Conservation (phyloP, 2,329 filamentous ascomycete species). For the Venturia pyrina region DNA sequence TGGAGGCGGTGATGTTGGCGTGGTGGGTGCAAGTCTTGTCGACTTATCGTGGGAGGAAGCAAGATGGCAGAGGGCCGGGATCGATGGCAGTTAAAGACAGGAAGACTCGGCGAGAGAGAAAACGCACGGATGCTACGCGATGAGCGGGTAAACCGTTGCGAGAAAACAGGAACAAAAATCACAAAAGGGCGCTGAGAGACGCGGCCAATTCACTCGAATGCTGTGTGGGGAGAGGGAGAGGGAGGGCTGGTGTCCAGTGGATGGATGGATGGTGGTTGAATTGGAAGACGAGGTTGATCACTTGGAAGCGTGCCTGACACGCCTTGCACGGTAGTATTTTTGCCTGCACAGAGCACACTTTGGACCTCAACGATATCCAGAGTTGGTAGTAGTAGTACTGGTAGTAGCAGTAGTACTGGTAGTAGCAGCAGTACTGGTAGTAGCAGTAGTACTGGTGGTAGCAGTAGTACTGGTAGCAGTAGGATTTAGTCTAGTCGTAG, state of each 20-base stretch:
- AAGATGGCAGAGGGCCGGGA: neutral
- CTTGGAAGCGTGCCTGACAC: neutral
- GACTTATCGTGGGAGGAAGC: neutral
- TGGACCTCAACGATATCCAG: neutral
- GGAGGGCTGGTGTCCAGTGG: neutral
- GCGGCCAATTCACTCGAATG: neutral
- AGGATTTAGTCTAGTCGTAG: no score
- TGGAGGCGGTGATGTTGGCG: neutral
- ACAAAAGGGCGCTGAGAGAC: neutral
- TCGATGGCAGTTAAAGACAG: neutral
- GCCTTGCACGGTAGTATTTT: no score
- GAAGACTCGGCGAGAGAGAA: no score
- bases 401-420: no score
- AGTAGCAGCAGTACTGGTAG: no score
- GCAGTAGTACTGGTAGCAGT: no score
- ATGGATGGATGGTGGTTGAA: neutral
- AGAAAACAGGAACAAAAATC: neutral
- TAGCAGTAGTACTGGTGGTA: no score
- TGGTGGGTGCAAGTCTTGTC: neutral
- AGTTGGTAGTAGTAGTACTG: no score
- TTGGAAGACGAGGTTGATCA: neutral
- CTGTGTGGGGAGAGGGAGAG: neutral
- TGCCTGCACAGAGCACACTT: neutral
- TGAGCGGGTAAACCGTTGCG: neutral
- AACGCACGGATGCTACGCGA: neutral